Evolutionary conservation across 2,329 filamentous ascomycete species (phyloP), one percentile per base, ranked within the genome.

Genomic region (Periglandula ipomoeae): DNA sequence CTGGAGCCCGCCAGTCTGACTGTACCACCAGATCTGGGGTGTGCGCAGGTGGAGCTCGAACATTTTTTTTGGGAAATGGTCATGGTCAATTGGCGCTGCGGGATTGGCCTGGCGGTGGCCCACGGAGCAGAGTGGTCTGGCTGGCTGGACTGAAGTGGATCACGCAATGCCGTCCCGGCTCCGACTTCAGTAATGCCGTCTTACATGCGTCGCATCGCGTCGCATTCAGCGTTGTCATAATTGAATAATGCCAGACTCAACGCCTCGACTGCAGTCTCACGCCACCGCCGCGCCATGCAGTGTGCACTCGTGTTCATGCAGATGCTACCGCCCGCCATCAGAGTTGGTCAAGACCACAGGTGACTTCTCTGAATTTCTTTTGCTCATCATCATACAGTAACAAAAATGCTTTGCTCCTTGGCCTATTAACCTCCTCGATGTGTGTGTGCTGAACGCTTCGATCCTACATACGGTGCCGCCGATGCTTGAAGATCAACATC

Each of bases 41-140:
- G 41, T n/a, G 19, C 11, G n/a, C 22, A 24, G 22, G 34, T 42
- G 46, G 35, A 20, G 38, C 51, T 54, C 52, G 54, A 53, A 5
- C 30, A 3, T 5, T 47, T 54, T 62, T 62, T 61, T 57, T 57
- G 49, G 50, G 47, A 15, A 20, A 10, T 27, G 40, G 24, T 40
- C 11, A 63, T 67, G 64, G 59, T 56, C 58, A 67, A 67, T 68
- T 57, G 50, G 49, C 54, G 52, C 51, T 47, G 53, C 55, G 56
- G 59, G 62, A 68, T 67, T 68, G 65, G 65, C 55, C 51, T 44
- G 38, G 8, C 23, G 19, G 20, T 27, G 32, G 37, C 20, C 22
- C 19, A 38, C 44, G 38, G 38, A 40, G 38, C 38, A 40, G 20
- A 40, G 20, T 24, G 38, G 38, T 40, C 38, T 41, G n/a, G 39